These are phyloP conservation scores for Rhytidhysteron rufulum DNA, from an alignment of 2,329 filamentous ascomycete genomes.

Conservation along the genomic window DNA sequence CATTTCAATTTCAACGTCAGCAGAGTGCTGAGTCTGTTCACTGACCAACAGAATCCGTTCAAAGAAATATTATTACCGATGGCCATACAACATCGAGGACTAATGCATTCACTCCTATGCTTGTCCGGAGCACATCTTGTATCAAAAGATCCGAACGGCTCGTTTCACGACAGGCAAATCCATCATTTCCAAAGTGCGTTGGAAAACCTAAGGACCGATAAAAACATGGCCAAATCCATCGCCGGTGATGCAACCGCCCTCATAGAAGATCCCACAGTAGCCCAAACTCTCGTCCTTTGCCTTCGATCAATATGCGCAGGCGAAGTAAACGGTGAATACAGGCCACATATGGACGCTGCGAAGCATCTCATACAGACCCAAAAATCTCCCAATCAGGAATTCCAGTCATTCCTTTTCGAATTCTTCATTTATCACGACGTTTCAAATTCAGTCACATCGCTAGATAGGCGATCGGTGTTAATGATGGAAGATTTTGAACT, in stretches of 20 bases:
- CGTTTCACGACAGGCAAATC: conserved; percentile 52
- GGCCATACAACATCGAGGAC: conserved; percentile 71
- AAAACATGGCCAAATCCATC: conserved; percentile 18
- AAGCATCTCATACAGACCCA: conserved; percentile 62
- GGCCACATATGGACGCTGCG: conserved; percentile 75
- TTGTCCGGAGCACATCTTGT: conserved; percentile 72
- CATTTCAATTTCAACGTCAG: conserved; percentile 80
- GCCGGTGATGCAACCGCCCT: conserved; percentile 38
- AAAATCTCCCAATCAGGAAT: conserved; percentile 61
- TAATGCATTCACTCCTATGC: conserved; percentile 89
- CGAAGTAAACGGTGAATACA: conserved; percentile 64
- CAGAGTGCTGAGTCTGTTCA: conserved; percentile 75
- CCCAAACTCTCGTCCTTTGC: conserved; percentile 57
- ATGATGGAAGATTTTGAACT: conserved; percentile 52
- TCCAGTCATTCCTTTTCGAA: conserved; percentile 67
- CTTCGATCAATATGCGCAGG: conserved; percentile 60
- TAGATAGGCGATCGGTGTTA: conserved; percentile 51
- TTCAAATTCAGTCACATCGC: conserved; percentile 54
- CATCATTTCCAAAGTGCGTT: conserved; percentile 50
- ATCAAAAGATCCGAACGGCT: conserved; percentile 48
- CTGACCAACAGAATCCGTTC: conserved; percentile 78
- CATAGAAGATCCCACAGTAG: conserved; percentile 58
- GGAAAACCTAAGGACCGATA: conserved; percentile 34
- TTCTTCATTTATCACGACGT: conserved; percentile 83
- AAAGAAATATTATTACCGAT: conserved; percentile 79